These are phyloP conservation scores for Aurantiochytrium sp. DNA, from an alignment of 108 stramenopile species.

Conservation along the genomic window DNA sequence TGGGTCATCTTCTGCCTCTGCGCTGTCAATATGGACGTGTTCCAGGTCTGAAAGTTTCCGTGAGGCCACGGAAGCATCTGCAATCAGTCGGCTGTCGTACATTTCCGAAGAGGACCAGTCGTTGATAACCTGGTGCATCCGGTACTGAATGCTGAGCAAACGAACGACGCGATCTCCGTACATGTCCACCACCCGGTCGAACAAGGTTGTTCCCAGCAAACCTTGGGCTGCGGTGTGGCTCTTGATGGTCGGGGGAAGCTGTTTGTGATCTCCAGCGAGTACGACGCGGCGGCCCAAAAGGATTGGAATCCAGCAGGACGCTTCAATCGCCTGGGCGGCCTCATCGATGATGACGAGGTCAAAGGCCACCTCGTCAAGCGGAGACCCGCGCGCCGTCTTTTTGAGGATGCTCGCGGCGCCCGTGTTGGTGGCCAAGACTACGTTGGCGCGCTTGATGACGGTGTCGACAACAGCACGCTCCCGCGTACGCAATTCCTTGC, in stretches of 20 bases:
- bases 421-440: constrained; percentile 78
- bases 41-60: constrained; percentile 35
- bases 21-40: neutral
- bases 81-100: constrained; percentile 62
- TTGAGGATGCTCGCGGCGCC: constrained; percentile 54
- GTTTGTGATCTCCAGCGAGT: constrained; percentile 89
- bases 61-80: neutral
- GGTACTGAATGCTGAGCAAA: constrained; percentile 87
- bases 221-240: constrained; percentile 36
- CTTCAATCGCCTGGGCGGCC: constrained; percentile 91
- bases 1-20: too few species aligned
- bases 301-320: constrained; percentile 85
- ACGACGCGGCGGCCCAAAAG: constrained; percentile 69
- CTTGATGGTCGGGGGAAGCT: constrained; percentile 91
- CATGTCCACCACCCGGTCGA: constrained; percentile 77
- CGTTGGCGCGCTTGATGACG: constrained; percentile 63
- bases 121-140: constrained; percentile 84
- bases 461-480: constrained; percentile 77
- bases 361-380: constrained; percentile 43
- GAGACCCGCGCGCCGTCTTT: neutral
- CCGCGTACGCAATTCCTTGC: constrained; percentile 69
- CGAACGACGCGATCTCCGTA: constrained; percentile 53
- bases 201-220: constrained; percentile 76
- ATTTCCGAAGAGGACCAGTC: constrained; percentile 83
- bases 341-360: constrained; percentile 98